These are phyloP conservation scores for Pseudogymnoascus sp. DNA, from an alignment of 2,329 filamentous ascomycete genomes.

Conservation along the genomic window DNA sequence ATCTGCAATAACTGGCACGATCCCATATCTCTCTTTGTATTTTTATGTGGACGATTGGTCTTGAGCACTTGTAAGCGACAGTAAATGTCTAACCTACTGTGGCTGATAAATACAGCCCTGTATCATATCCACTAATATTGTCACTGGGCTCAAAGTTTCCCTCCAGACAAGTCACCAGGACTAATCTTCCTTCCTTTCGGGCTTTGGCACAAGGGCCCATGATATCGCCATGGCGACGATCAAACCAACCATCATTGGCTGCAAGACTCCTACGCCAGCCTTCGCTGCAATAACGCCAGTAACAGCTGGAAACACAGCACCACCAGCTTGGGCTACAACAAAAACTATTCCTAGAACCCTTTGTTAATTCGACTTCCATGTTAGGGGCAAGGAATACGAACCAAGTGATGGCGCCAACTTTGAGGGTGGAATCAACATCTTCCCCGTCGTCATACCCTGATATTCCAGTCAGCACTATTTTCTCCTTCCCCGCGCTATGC, in stretches of 20 bases:
- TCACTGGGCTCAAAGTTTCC: neutral
- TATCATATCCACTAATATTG: neutral
- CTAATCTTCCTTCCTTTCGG: conserved; percentile 3
- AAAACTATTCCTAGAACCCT: conserved; percentile 40
- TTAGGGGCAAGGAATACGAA: conserved; percentile 19
- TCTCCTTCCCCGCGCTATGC: neutral
- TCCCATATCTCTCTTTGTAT: neutral
- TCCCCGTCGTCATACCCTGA: conserved; percentile 46
- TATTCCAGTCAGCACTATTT: conserved; percentile 9
- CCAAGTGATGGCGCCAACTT: conserved; percentile 41
- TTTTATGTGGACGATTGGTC: neutral
- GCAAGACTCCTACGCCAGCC: conserved; percentile 40
- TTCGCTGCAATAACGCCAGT: conserved; percentile 43
- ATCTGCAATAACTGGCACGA: neutral
- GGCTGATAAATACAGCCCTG: neutral
- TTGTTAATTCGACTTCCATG: neutral
- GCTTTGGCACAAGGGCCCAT: conserved; percentile 37
- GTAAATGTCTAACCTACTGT: neutral
- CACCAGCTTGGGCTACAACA: conserved; percentile 48
- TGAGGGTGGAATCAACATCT: conserved; percentile 41
- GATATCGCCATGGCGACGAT: conserved; percentile 37
- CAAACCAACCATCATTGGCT: conserved; percentile 43
- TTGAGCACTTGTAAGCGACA: neutral
- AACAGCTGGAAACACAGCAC: conserved; percentile 46
- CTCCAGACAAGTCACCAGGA: neutral